Percentiles rank a stretch among this genome's conserved stretches.
phyloP scores from a whole-genome alignment of 2,329 filamentous ascomycete genomes.

The Xylariomycetidae sp. region DNA sequence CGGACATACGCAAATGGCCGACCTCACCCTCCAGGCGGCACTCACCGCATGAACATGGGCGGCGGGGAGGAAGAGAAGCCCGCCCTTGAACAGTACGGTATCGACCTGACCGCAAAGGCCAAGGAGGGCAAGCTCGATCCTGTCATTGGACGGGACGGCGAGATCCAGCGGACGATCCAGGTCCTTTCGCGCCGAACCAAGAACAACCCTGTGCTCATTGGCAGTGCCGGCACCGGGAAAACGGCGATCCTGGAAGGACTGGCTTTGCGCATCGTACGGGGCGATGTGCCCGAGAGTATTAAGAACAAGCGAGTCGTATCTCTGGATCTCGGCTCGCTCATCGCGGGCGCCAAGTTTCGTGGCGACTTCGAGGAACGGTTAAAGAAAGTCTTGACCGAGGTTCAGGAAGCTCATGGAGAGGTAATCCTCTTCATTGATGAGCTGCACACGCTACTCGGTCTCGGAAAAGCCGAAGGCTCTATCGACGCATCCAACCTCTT shows the following conservation, averaged over 20 bases:
- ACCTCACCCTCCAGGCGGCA: conserved; percentile 84
- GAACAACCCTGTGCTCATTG: conserved; percentile 94
- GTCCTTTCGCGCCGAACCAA: conserved; percentile 89
- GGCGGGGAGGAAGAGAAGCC: conserved; percentile 71
- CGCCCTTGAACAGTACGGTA: conserved; percentile 82
- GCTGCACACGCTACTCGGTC: conserved; percentile 80
- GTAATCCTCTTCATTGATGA: conserved; percentile 96
- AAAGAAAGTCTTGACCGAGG: conserved; percentile 86
- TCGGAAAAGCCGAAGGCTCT: conserved; percentile 92
- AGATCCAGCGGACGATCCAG: conserved; percentile 92
- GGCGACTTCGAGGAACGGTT: conserved; percentile 94
- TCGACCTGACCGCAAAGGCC: conserved; percentile 82
- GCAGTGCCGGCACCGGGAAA: conserved; percentile 85
- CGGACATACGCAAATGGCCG: conserved; percentile 63
- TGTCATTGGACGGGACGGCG: conserved; percentile 85
- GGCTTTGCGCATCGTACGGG: conserved; percentile 80
- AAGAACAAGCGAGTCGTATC: conserved; percentile 89
- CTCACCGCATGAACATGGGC: conserved; percentile 87
- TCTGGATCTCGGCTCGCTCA: conserved; percentile 83
- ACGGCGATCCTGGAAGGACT: conserved; percentile 89
- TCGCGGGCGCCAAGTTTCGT: conserved; percentile 90
- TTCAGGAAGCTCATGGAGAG: conserved; percentile 79
- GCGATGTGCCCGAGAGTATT: conserved; percentile 92
- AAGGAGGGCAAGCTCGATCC: conserved; percentile 89
- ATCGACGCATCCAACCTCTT: conserved; percentile 94